Evolutionary conservation across 805 yeast genomes (phyloP).

Genomic region (Spathaspora girioi): DNA sequence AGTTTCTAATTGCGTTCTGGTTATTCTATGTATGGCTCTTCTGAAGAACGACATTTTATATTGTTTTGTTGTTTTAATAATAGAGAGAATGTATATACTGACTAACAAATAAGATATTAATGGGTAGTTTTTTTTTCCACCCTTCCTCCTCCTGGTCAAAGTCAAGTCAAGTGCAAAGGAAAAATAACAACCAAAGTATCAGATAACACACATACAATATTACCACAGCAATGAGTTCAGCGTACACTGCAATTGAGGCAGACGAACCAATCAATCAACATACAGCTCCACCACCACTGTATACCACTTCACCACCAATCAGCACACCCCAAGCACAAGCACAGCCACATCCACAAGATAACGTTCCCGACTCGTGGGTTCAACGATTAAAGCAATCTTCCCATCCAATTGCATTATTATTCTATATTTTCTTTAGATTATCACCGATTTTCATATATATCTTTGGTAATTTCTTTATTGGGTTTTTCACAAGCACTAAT

Average conservation of each 20-base stretch:
- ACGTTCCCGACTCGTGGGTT: conserved; percentile 10
- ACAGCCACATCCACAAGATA: not conserved
- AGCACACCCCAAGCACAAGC: conserved; percentile 1
- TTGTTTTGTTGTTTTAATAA: too few relatives aligned
- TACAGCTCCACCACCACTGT: not conserved
- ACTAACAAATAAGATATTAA: not conserved
- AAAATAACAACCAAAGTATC: not conserved
- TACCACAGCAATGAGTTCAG: conserved; percentile 5
- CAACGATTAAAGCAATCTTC: conserved; percentile 59
- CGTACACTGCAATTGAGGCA: conserved; percentile 27
- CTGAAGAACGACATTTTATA: conserved; percentile 2
- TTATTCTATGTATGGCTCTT: conserved; percentile 31
- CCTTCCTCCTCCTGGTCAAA: not conserved
- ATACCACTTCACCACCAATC: conserved; percentile 2
- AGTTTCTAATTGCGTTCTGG: conserved; percentile 43
- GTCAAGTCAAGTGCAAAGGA: not conserved
- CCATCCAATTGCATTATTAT: conserved; percentile 75
- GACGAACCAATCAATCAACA: conserved; percentile 6
- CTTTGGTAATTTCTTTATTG: conserved; percentile 66
- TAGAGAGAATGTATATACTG: not conserved
- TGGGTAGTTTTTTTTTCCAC: not conserved
- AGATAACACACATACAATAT: not conserved
- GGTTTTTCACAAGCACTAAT: conserved; percentile 32
- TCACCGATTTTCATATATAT: conserved; percentile 64
- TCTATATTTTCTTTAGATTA: conserved; percentile 58